These are phyloP conservation scores for Nemania bipapillata DNA, from an alignment of 2,329 filamentous ascomycete species.

Conservation along the genomic window DNA sequence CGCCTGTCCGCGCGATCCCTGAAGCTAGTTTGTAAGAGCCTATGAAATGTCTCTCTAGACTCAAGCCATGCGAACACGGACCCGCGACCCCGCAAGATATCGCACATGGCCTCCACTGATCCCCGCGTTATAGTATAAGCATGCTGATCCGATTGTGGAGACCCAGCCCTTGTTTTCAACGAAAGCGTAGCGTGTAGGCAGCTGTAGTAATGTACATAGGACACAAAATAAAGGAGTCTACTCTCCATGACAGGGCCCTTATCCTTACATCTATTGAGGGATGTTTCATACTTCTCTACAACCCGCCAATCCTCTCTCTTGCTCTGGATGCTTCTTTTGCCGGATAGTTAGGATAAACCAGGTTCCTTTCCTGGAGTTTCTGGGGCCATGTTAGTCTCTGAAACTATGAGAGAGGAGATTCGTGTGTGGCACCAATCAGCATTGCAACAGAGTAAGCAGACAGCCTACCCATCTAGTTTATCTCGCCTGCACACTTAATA, in stretches of 20 bases:
- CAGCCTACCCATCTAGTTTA: no score
- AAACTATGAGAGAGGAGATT: neutral
- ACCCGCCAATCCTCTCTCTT: neutral
- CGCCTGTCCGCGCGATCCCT: neutral
- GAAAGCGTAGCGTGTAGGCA: neutral
- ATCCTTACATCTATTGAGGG: neutral
- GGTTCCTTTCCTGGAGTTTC: neutral
- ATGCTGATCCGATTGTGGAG: neutral
- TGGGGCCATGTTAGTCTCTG: neutral
- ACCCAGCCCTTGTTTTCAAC: neutral
- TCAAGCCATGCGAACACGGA: neutral
- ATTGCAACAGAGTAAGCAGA: neutral
- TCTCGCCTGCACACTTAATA: neutral
- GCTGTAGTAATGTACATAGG: neutral
- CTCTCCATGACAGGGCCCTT: neutral
- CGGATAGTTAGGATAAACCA: neutral
- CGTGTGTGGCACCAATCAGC: no score
- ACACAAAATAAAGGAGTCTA: neutral
- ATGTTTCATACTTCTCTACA: neutral
- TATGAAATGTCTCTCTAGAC: neutral
- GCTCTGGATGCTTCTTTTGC: neutral
- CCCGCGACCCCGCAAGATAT: neutral
- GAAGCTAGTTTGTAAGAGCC: neutral
- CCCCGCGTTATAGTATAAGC: neutral
- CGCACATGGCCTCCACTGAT: slow-evolving; percentile 14